Conservation (phyloP, 2,329 filamentous ascomycete genomes). For the Graphiopsis chlorocephala region DNA sequence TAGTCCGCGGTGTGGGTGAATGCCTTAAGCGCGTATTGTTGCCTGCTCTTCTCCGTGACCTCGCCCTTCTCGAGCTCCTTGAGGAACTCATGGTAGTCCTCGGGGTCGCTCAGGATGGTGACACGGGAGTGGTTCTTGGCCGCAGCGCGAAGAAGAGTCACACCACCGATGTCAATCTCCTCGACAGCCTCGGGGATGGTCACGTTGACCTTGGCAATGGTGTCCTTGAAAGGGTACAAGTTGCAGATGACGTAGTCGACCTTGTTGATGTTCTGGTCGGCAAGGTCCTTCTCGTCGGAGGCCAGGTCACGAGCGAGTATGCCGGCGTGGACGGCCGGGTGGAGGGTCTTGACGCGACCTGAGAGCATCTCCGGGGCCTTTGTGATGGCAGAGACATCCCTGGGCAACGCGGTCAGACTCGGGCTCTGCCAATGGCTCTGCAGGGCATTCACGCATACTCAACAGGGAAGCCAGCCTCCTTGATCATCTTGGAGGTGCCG, state of each 20-base stretch:
- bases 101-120: conserved; percentile 90
- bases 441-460: conserved; percentile 55
- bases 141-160: conserved; percentile 91
- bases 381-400: conserved; percentile 96
- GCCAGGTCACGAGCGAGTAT: conserved; percentile 93
- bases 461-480: conserved; percentile 91
- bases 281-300: conserved; percentile 94
- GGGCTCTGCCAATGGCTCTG: background rate
- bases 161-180: conserved; percentile 97
- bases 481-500: conserved; percentile 92
- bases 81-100: conserved; percentile 91
- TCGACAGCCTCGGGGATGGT: conserved; percentile 95
- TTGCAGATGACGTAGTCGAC: conserved; percentile 97
- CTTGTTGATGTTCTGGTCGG: conserved; percentile 90
- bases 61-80: conserved; percentile 83
- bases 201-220: conserved; percentile 93
- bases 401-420: conserved; percentile 37
- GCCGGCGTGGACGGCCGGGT: conserved; percentile 72
- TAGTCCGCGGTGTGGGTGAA: conserved; percentile 99
- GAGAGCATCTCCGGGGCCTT: conserved; percentile 92
- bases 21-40: conserved; percentile 90
- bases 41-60: conserved; percentile 79
- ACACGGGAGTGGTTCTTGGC: conserved; percentile 97
- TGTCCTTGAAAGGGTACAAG: conserved; percentile 98
- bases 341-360: conserved; percentile 90